These are phyloP conservation scores for Cladosporium velox DNA, from an alignment of 2,329 filamentous ascomycete genomes.

Conservation along the genomic window DNA sequence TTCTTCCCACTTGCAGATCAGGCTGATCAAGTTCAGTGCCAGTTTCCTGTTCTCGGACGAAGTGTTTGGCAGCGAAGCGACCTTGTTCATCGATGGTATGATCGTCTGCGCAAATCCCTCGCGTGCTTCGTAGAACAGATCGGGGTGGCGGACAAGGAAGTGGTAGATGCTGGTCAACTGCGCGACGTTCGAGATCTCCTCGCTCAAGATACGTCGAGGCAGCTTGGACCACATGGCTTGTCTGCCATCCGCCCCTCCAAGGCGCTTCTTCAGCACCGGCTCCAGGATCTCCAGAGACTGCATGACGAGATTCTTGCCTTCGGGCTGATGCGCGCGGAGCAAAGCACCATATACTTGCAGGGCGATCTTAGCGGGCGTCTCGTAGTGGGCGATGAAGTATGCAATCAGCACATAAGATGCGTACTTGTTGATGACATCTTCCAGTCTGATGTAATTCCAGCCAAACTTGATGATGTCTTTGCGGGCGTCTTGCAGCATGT, in stretches of 20 bases:
- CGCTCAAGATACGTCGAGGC: constrained; percentile 84
- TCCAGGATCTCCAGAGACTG: constrained; percentile 93
- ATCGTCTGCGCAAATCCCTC: constrained; percentile 90
- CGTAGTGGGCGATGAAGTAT: constrained; percentile 96
- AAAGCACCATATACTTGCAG: constrained; percentile 92
- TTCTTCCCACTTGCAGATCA: constrained; percentile 93
- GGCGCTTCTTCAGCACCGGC: constrained; percentile 86
- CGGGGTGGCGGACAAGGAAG: constrained; percentile 88
- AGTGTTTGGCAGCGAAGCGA: constrained; percentile 77
- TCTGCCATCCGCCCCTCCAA: constrained; percentile 70
- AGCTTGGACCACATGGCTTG: constrained; percentile 84
- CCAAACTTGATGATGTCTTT: constrained; percentile 99
- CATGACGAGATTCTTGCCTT: constrained; percentile 86
- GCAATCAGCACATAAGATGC: constrained; percentile 95
- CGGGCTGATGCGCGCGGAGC: constrained; percentile 89
- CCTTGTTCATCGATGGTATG: constrained; percentile 84
- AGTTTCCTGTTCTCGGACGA: constrained; percentile 91
- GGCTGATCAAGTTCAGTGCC: constrained; percentile 82
- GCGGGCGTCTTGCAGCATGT: constrained; percentile 82
- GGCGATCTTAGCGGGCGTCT: constrained; percentile 94
- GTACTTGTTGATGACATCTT: constrained; percentile 99
- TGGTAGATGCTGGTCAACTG: constrained; percentile 98
- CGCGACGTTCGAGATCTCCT: constrained; percentile 92
- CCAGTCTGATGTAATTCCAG: constrained; percentile 97
- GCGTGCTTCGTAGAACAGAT: constrained; percentile 90